phyloP scores from a whole-genome alignment of 2,329 filamentous ascomycete genomes.

The Fusarium siculi region DNA sequence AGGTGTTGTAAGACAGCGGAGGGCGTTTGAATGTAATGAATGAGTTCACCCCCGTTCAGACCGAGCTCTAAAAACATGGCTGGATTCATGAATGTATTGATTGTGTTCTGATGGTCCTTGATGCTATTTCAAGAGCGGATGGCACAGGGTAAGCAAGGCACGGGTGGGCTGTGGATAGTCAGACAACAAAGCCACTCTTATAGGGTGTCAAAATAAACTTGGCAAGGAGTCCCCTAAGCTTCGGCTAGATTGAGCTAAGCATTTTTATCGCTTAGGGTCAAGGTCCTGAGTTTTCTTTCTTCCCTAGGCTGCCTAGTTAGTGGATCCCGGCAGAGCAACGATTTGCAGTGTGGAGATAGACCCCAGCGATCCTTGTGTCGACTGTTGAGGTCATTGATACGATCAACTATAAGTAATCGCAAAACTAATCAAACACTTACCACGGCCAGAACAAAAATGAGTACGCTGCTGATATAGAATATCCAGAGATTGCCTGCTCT shows the following conservation, averaged over 20 bases:
- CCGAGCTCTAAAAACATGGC: neutral
- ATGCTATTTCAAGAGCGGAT: neutral
- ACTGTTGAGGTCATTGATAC: constrained; percentile 39
- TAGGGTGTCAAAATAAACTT: no score
- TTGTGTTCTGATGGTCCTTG: neutral
- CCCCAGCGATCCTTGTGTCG: constrained; percentile 27
- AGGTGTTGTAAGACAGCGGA: neutral
- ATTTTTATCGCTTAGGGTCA: no score
- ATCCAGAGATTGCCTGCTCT: neutral
- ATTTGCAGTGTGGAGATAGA: neutral
- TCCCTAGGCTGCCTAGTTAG: neutral
- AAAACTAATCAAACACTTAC: neutral
- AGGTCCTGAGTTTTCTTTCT: no score
- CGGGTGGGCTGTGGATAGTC: neutral
- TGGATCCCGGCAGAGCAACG: neutral
- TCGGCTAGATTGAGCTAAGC: no score
- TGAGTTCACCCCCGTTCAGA: neutral
- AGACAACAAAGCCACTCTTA: neutral
- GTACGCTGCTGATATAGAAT: neutral
- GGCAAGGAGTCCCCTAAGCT: no score
- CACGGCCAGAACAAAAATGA: neutral
- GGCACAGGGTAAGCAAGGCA: constrained; percentile 2
- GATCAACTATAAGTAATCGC: constrained; percentile 2
- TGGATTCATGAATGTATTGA: no score
- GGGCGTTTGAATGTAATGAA: neutral